Percentiles rank a stretch among this genome's conserved stretches.
phyloP scores from a whole-genome alignment of 2,329 filamentous ascomycete species.

The Karstenula rhodostoma region DNA sequence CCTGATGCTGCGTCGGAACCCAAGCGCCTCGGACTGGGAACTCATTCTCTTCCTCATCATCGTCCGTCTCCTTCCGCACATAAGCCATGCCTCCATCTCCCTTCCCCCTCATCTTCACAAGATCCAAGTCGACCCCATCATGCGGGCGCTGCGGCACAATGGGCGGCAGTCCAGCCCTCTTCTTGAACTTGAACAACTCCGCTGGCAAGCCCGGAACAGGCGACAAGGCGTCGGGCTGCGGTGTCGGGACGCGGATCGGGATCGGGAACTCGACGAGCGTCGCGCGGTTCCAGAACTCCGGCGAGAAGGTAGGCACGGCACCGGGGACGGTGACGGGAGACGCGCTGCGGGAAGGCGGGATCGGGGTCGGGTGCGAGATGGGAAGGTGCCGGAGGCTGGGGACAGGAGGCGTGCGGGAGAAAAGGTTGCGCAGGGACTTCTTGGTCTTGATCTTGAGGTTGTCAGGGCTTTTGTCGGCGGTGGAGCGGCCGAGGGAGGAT shows the following conservation, averaged over 20 bases:
- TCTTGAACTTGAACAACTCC: constrained; percentile 23
- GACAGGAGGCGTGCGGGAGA: neutral
- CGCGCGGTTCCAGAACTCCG: too few species aligned
- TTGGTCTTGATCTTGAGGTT: neutral
- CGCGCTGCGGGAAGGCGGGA: neutral
- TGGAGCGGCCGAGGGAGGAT: too few species aligned
- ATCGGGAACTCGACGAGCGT: too few species aligned
- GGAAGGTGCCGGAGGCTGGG: too few species aligned
- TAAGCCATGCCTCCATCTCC: neutral
- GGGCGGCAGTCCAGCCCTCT: constrained; percentile 18
- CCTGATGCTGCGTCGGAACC: neutral
- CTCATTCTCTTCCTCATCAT: too few species aligned
- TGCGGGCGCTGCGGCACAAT: constrained; percentile 23
- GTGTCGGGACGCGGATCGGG: too few species aligned
- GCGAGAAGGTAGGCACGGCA: too few species aligned
- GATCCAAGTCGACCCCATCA: constrained; percentile 12
- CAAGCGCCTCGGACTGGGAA: too few species aligned
- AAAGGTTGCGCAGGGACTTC: neutral
- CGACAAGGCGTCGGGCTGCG: constrained; percentile 10
- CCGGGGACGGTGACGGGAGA: too few species aligned
- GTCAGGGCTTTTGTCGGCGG: neutral
- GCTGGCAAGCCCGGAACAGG: constrained; percentile 13
- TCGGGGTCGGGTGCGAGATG: constrained; percentile 27
- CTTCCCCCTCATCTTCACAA: neutral
- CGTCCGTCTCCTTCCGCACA: too few species aligned